Conservation (phyloP, 176 grass and related monocot species). For the Triticum urartu region DNA sequence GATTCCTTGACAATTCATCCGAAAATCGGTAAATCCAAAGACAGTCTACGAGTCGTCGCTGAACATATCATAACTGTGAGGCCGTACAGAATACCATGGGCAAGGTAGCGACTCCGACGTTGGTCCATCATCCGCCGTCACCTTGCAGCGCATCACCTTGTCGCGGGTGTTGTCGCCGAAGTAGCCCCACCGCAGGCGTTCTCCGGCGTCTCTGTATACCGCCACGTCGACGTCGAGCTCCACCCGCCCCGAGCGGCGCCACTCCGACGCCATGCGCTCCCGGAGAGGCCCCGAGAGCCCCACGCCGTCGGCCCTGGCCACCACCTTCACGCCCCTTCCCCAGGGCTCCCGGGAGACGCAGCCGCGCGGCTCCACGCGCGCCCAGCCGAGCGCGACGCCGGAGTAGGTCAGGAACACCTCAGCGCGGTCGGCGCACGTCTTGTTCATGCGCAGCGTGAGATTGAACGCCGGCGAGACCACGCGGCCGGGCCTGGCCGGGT, state of each 20-base stretch:
- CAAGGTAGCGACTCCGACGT: neutral
- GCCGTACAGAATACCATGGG: neutral
- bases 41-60: neutral
- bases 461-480: constrained; percentile 31
- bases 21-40: neutral
- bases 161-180: neutral
- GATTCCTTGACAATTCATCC: neutral
- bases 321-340: neutral
- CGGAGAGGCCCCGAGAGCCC: neutral
- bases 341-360: neutral
- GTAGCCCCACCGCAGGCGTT: neutral
- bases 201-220: neutral
- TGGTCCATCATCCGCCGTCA: neutral
- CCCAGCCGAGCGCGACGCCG: constrained; percentile 26
- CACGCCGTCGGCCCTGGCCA: constrained; percentile 15
- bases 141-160: constrained; percentile 16
- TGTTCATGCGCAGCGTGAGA: neutral
- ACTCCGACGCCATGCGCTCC: constrained; percentile 10
- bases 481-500: neutral
- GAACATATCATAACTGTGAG: neutral
- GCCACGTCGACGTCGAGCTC: constrained; percentile 22
- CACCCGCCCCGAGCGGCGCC: neutral
- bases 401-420: constrained; percentile 10
- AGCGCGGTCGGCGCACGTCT: constrained; percentile 2
- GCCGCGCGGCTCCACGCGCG: constrained; percentile 9